Evolutionary conservation across 23 red algal genomes (phyloP), one percentile per base, ranked within the genome.

Genomic region (Gracilaria domingensis): DNA sequence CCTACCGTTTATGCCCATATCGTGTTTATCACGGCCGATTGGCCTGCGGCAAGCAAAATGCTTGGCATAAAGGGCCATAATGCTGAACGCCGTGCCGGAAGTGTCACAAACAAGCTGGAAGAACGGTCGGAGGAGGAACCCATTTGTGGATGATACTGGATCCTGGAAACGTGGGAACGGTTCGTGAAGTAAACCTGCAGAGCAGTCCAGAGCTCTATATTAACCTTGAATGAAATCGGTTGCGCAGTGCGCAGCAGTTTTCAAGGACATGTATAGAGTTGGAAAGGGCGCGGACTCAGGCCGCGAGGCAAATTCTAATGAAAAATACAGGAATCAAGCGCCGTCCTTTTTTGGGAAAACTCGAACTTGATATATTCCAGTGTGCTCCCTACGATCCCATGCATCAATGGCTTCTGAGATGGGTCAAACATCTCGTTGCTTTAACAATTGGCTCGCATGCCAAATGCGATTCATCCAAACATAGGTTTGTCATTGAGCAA

Each of bases 341-440:
- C 4, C 11, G 33, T 21, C 76, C 76, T 28, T 2, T 80, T 9
- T 25, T 58, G 7, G 48, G 12, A 33, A 80, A 37, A 16, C 76
- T 57, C 23, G 11, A 16, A 0, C 12, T 80, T 6, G 76, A 80
- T 49, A 47, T 80, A 34, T 35, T 80, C 8, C 33, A 32, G 26
- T n/a, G 49, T 55, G 48, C 28, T 21, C 76, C 76, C 2, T 54
- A 80, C 39, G 76, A 80, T 38, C 76, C 76, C 7, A 80, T 80
- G 76, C 76, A 80, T 17, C 24, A 26, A 14, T 60, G 47, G 48
- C 76, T 80, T 21, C 32, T 80, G 0, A 49, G 76, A 14, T 80
- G 42, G 48, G 48, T 80, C 1, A 80, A 80, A 48, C 76, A 80
- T 60, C n/a, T 80, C 47, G 0, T 80, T 1, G 2, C 48, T 12